These are phyloP conservation scores for Calocybe cyanea DNA, from an alignment of 768 basidiomycete species.

Conservation along the genomic window DNA sequence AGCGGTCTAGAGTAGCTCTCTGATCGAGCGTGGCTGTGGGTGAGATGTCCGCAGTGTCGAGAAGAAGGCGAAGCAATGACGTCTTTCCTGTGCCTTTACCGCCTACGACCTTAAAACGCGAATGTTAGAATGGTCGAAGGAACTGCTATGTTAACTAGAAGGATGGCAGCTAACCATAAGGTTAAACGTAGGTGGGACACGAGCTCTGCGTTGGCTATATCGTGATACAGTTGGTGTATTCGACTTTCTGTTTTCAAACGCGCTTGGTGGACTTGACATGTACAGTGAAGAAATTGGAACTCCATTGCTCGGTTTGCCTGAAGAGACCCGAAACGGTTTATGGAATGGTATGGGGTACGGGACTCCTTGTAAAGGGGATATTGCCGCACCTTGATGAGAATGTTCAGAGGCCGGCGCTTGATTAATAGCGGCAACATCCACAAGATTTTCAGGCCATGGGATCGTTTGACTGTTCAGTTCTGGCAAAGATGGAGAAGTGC, in stretches of 20 bases:
- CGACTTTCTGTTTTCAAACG: slow-evolving; percentile 57
- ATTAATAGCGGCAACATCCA: slow-evolving; percentile 66
- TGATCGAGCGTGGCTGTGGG: slow-evolving; percentile 76
- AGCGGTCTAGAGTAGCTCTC: slow-evolving; percentile 56
- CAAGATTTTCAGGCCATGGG: slow-evolving; percentile 81
- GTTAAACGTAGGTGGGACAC: slow-evolving; percentile 77
- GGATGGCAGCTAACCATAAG: slow-evolving; percentile 57
- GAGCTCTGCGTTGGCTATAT: slow-evolving; percentile 60
- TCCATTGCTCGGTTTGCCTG: slow-evolving; percentile 42
- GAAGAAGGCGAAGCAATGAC: slow-evolving; percentile 70
- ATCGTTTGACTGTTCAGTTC: slow-evolving; percentile 72
- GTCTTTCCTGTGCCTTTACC: slow-evolving; percentile 84
- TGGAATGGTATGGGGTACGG: slow-evolving; percentile 71
- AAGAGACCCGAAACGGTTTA: slow-evolving; percentile 68
- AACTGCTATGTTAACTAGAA: neutral
- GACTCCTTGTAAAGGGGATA: slow-evolving; percentile 57
- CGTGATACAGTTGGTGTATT: slow-evolving; percentile 38
- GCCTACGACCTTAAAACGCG: slow-evolving; percentile 62
- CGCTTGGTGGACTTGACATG: slow-evolving; percentile 56
- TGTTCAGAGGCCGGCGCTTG: slow-evolving; percentile 37
- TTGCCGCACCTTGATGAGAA: slow-evolving; percentile 62
- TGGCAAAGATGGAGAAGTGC: slow-evolving; percentile 78
- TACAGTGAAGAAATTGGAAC: slow-evolving; percentile 68
- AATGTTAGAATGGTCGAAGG: slow-evolving; percentile 2
- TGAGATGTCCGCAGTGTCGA: slow-evolving; percentile 83